These are phyloP conservation scores for Phytophthora quininea DNA, from an alignment of 352 stramenopile genomes.

Conservation along the genomic window DNA sequence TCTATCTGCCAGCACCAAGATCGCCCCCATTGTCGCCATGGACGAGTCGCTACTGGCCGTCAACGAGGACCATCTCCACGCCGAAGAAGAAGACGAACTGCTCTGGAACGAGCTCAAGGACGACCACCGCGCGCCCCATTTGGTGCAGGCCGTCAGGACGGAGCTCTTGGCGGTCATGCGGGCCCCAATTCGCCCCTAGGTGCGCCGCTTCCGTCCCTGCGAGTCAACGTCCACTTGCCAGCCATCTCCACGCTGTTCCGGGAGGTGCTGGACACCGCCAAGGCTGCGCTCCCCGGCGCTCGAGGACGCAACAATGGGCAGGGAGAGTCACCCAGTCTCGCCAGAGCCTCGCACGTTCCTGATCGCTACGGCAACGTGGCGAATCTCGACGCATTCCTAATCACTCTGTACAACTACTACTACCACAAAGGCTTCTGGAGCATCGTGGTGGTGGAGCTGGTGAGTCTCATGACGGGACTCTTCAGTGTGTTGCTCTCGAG, in stretches of 20 bases:
- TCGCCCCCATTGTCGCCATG: slow-evolving; percentile 33
- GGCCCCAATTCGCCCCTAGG: slow-evolving; percentile 1
- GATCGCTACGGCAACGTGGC: slow-evolving; percentile 73
- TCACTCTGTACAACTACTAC: slow-evolving; percentile 95
- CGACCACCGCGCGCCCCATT: slow-evolving; percentile 43
- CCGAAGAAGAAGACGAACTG: slow-evolving; percentile 71
- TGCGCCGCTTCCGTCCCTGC: slow-evolving; percentile 60
- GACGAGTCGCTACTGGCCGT: slow-evolving; percentile 68
- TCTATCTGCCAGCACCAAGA: slow-evolving; percentile 6
- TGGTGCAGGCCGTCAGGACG: slow-evolving; percentile 15
- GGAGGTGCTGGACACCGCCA: slow-evolving; percentile 65
- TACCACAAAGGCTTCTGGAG: slow-evolving; percentile 93
- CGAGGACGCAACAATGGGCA: slow-evolving; percentile 17
- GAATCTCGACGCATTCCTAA: slow-evolving; percentile 93
- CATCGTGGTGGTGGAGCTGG: slow-evolving; percentile 90
- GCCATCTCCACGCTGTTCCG: slow-evolving; percentile 81
- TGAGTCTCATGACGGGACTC: slow-evolving; percentile 92
- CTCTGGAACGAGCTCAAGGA: slow-evolving; percentile 85
- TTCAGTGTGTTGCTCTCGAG: slow-evolving; percentile 96
- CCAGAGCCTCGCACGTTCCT: slow-evolving; percentile 53
- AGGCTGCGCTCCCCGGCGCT: slow-evolving; percentile 37
- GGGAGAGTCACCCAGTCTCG: background rate
- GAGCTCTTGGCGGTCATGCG: slow-evolving; percentile 36
- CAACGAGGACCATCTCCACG: slow-evolving; percentile 38
- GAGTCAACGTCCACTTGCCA: slow-evolving; percentile 72